Base-by-base conservation (phyloP, 805 yeast genomes). In the Zygosaccharomyces gambellarensis region DNA sequence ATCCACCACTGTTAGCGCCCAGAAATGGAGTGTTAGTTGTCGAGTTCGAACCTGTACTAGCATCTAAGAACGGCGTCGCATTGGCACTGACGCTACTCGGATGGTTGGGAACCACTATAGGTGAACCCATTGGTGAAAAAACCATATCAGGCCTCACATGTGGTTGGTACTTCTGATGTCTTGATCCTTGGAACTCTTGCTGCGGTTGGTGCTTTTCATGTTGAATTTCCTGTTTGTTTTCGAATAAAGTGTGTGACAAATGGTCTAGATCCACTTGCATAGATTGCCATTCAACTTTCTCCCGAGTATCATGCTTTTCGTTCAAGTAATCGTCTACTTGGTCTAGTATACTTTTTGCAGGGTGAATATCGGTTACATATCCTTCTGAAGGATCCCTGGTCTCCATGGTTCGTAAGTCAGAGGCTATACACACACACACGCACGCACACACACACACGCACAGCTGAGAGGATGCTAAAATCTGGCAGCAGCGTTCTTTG, bases 91-190 rank as follows among this genome's bases (percentile, higher is more conserved):
- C 34, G 17, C 50, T 45, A 17, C 47, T 42, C 4, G 50, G 45
- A 19, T 47, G 32, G 25, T 50, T 40, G 10, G 56, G 56, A 50
- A 89, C 80, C 12, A 81, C 85, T 8, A 86, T 83, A 0, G 95
- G 95, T 2, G 90, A 83, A 1, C 83, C 79, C 52, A 86, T 71
- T 0, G 95, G 94, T 1, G 94, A 86, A 66, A 83, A 86, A 4
- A 79, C 79, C 44, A 79, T 79, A 51, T 80, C 83, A 1, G 84
- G 81, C 39, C 81, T 67, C 2, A 79, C 73, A 47, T 52, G 53
- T 11, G 28, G 25, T 11, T 46, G 50, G 19, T 34, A 21, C 40
- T 12, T 30, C 14, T 34, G 38, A 9, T 34, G 23, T 28, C 2
- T 27, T 34, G n/a, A 21, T 17, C 5, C 36, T 8, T 19, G 45